These are phyloP conservation scores for Kuraishia borneana DNA, from an alignment of 805 yeast genomes.

Conservation along the genomic window DNA sequence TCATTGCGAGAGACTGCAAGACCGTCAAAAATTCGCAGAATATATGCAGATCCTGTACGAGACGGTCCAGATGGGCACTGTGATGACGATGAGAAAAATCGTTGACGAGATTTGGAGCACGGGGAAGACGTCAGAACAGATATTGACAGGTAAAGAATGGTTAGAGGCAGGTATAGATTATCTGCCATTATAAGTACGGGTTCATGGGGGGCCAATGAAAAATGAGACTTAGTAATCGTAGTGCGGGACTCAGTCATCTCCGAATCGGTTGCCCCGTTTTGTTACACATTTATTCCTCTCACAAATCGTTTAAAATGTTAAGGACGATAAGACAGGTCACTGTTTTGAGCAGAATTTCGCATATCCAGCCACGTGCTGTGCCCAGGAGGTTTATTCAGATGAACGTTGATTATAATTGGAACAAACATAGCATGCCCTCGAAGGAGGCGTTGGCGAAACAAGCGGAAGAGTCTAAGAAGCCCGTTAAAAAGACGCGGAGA, in stretches of 20 bases:
- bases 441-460: constrained; percentile 4
- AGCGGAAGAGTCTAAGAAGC: neutral
- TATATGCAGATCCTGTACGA: constrained; percentile 31
- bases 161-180: constrained; percentile 39
- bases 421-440: constrained; percentile 7
- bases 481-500: constrained; percentile 32
- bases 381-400: neutral
- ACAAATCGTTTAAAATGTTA: no score
- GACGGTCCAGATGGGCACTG: constrained; percentile 45
- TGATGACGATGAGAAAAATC: constrained; percentile 28
- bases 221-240: no score
- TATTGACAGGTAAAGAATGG: constrained; percentile 33
- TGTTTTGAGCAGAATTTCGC: neutral
- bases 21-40: constrained; percentile 16
- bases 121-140: constrained; percentile 29
- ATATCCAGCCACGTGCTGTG: neutral
- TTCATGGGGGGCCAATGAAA: no score
- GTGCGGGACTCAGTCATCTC: no score
- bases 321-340: neutral
- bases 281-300: no score
- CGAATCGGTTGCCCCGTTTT: no score
- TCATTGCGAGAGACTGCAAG: constrained; percentile 23
- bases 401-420: constrained; percentile 5
- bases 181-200: constrained; percentile 20
- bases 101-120: constrained; percentile 36